Base-by-base conservation (phyloP, 768 basidiomycete genomes). In the Rhizopogon vulgaris region DNA sequence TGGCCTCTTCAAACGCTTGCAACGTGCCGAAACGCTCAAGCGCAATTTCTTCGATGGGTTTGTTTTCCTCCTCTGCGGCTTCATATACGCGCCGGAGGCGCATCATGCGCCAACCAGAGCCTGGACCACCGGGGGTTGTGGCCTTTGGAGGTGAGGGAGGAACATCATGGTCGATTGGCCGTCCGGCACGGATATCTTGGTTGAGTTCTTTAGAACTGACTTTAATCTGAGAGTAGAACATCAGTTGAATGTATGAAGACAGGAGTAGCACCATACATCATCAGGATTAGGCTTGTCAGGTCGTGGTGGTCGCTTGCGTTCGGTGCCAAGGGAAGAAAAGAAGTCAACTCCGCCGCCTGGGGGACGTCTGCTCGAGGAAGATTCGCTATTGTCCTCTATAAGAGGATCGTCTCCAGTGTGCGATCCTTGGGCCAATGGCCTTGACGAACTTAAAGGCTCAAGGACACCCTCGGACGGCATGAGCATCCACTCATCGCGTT, bases 31-130 rank as follows among this genome's bases (percentile, higher is more conserved):
- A 98, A 5, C 94, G 81, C 53, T 98, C 95, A 11, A 90, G 57
- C 0, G 87, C 95, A 28, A 98, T 79, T 53, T 93, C 80, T 58
- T 90, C 85, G 10, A 91, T 64, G 0, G 83, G 63, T 4, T 75
- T 69, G 5, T 80, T 79, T 66, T 94, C 92, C 61, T 97, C 94
- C 53, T 91, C 84, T 0, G 89, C 92, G 3, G 88, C 79, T 65
- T 98, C 95, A 63, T 91, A 94, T 1, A 92, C 86, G 14, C 90
- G 79, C 38, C 85, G 82, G 0, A 99, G 80, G 60, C 94, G 92
- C 85, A 90, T 93, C 96, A 98, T 98, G 14, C 96, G 84, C 95
- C 96, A 99, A 63, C 83, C 84, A 2, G 91, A 92, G 10, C 95
- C 95, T 4, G 94, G 88, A 2, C 92, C 93, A 2, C 95, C 95